Percentiles rank a stretch among this genome's conserved stretches.
Evolutionary conservation across 2,329 filamentous ascomycete species (phyloP).

Genomic region (Penicillium hesseltinei): DNA sequence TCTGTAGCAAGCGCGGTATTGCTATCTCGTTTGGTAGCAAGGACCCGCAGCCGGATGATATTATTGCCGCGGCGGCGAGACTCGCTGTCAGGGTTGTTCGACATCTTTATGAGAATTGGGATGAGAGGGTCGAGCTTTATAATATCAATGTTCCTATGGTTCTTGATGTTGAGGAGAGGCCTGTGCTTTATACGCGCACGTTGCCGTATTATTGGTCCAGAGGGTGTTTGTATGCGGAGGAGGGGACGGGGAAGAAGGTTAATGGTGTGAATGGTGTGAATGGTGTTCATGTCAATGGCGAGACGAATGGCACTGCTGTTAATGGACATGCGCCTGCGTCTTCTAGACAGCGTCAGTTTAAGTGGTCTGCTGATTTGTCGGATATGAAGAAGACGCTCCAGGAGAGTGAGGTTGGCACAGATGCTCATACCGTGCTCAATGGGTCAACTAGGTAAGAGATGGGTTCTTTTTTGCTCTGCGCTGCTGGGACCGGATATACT

Average conservation of each 20-base stretch:
- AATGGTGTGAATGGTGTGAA: conserved; percentile 29
- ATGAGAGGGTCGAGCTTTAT: conserved; percentile 71
- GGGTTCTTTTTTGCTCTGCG: background rate
- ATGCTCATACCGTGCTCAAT: conserved; percentile 85
- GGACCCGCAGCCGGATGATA: conserved; percentile 69
- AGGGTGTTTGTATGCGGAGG: conserved; percentile 76
- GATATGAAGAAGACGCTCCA: conserved; percentile 84
- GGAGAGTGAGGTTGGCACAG: conserved; percentile 71
- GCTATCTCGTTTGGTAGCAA: conserved; percentile 83
- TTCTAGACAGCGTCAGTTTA: conserved; percentile 77
- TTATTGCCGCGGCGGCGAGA: conserved; percentile 70
- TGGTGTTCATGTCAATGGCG: conserved; percentile 1
- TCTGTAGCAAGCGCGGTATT: conserved; percentile 66
- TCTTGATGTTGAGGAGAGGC: conserved; percentile 64
- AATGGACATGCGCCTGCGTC: conserved; percentile 20
- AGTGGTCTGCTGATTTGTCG: conserved; percentile 79
- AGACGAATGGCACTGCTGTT: background rate
- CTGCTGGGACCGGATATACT: background rate
- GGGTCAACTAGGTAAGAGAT: conserved; percentile 69
- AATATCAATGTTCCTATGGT: conserved; percentile 82
- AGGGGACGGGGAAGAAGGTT: conserved; percentile 53
- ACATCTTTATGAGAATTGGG: conserved; percentile 70
- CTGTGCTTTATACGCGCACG: conserved; percentile 73
- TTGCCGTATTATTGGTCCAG: conserved; percentile 82
- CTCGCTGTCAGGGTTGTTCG: conserved; percentile 73